Conservation (phyloP, 1,284 basidiomycete genomes). For the Cutaneotrichosporon cutaneum region DNA sequence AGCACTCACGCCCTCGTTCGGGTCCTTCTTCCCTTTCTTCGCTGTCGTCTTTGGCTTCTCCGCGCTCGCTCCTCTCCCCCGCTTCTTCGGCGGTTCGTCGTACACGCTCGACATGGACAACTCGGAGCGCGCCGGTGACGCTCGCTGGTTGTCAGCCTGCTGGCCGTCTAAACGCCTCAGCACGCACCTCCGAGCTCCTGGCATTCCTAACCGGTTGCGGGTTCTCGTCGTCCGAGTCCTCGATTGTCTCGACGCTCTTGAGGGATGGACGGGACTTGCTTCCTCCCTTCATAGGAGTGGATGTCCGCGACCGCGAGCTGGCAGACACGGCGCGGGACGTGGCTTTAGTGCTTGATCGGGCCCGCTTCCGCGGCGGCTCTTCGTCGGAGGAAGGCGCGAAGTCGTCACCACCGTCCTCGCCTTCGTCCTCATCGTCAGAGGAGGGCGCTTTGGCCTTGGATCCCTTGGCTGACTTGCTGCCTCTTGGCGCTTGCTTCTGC, state of each 20-base stretch:
- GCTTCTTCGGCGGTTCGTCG: conserved; percentile 17
- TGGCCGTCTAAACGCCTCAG: background rate
- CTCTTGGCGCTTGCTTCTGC: background rate
- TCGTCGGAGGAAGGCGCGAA: background rate
- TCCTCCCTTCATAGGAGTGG: background rate
- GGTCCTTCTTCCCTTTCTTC: conserved; percentile 33
- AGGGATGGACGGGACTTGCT: background rate
- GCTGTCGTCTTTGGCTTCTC: conserved; percentile 10
- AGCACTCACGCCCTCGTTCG: conserved; percentile 35
- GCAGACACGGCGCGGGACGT: no score
- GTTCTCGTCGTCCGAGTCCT: background rate
- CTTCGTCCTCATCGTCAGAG: no score
- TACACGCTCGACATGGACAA: conserved; percentile 23
- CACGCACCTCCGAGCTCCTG: background rate
- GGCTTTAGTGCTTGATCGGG: no score
- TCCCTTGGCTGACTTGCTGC: no score
- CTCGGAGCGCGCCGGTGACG: conserved; percentile 12
- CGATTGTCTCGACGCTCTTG: conserved; percentile 1
- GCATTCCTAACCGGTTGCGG: no score
- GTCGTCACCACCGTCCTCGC: no score
- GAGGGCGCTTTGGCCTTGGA: background rate
- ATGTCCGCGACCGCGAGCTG: background rate
- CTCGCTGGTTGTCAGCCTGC: conserved; percentile 5
- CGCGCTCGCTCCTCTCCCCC: background rate
- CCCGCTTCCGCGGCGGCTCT: background rate